These are phyloP conservation scores for Macrophomina pseudophaseolina DNA, from an alignment of 2,329 filamentous ascomycete genomes.

Conservation along the genomic window DNA sequence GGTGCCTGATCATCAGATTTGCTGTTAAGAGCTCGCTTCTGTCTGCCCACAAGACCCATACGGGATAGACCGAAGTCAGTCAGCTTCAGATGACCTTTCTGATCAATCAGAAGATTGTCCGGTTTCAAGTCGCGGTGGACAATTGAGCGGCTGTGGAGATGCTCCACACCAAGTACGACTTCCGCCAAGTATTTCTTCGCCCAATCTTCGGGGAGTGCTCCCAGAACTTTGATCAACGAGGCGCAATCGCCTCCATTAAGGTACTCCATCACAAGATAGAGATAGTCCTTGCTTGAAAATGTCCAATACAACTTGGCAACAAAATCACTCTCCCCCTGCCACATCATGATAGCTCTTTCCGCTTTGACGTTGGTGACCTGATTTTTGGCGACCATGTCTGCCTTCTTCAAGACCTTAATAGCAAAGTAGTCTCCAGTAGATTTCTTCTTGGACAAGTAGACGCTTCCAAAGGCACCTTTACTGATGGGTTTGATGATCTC, in stretches of 20 bases:
- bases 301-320: constrained; percentile 99
- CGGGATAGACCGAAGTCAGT: constrained; percentile 97
- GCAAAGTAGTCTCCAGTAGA: constrained; percentile 98
- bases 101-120: constrained; percentile 95
- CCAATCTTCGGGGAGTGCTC: constrained; percentile 94
- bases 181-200: constrained; percentile 96
- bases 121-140: constrained; percentile 97
- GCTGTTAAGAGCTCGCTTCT: constrained; percentile 87
- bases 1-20: constrained; percentile 81
- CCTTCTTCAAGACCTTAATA: constrained; percentile 98
- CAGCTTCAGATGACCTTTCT: constrained; percentile 93
- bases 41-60: constrained; percentile 95
- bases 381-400: constrained; percentile 99
- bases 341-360: constrained; percentile 99
- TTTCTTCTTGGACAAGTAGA: constrained; percentile 98
- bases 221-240: constrained; percentile 91
- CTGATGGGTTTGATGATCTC: constrained; percentile 99
- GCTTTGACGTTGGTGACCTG: constrained; percentile 99
- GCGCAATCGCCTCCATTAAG: constrained; percentile 97
- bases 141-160: constrained; percentile 91
- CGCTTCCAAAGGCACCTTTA: constrained; percentile 96
- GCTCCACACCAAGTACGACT: constrained; percentile 94
- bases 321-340: constrained; percentile 98
- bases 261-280: constrained; percentile 99
- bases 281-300: constrained; percentile 98